Evolutionary conservation across 805 yeast genomes (phyloP).

Genomic region (Metschnikowia baotianmanensis): DNA sequence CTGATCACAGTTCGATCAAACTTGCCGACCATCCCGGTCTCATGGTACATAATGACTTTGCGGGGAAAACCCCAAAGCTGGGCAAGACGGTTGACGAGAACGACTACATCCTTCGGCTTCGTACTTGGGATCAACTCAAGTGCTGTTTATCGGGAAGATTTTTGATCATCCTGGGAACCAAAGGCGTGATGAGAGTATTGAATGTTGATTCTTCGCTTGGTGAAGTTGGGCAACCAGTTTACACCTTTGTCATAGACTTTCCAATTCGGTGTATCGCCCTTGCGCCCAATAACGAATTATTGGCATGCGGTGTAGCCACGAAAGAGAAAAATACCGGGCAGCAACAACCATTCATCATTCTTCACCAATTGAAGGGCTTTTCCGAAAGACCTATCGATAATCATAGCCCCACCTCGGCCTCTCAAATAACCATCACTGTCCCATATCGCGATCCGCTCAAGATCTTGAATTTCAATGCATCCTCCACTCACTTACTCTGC

Average conservation of each 20-base stretch:
- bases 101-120: constrained; percentile 22
- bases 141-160: constrained; percentile 59
- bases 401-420: constrained; percentile 30
- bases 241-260: constrained; percentile 65
- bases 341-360: constrained; percentile 72
- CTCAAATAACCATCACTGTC: constrained; percentile 69
- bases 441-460: constrained; percentile 88
- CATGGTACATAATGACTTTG: constrained; percentile 29
- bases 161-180: constrained; percentile 67
- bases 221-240: constrained; percentile 57
- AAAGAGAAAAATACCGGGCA: constrained; percentile 64
- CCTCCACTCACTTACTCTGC: constrained; percentile 69
- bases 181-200: constrained; percentile 66
- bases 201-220: constrained; percentile 39
- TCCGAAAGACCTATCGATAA: background rate
- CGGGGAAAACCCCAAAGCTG: constrained; percentile 9
- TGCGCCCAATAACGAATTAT: constrained; percentile 57
- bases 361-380: constrained; percentile 41
- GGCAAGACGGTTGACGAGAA: constrained; percentile 21
- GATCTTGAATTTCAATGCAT: constrained; percentile 66
- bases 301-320: constrained; percentile 84
- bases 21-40: constrained; percentile 22
- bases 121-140: constrained; percentile 57
- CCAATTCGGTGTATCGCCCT: constrained; percentile 79
- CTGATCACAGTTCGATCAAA: constrained; percentile 28